Evolutionary conservation across 768 basidiomycete species (phyloP).

Genomic region (Crucibulum laeve): DNA sequence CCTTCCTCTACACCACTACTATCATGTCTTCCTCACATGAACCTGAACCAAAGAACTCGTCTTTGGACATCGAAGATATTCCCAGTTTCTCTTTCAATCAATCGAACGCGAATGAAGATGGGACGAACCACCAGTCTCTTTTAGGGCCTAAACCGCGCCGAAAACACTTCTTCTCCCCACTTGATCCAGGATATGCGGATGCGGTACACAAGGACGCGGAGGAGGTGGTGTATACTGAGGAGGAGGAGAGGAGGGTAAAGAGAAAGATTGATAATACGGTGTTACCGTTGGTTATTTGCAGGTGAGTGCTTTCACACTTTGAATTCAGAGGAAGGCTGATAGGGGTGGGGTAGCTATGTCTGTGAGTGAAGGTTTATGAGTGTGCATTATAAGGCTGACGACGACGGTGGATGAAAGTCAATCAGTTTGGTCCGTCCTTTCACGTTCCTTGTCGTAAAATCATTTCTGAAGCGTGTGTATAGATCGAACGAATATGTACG

Average conservation of each 20-base stretch:
- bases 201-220: constrained; percentile 50
- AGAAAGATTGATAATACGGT: constrained; percentile 50
- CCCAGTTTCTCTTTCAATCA: too few relatives aligned
- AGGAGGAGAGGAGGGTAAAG: constrained; percentile 45
- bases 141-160: constrained; percentile 34
- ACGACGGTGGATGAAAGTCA: constrained; percentile 25
- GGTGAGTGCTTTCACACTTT: constrained; percentile 23
- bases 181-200: constrained; percentile 41
- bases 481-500: constrained; percentile 57
- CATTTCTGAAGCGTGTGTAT: not conserved
- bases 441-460: not conserved
- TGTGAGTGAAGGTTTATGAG: constrained; percentile 29
- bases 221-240: constrained; percentile 40
- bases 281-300: constrained; percentile 44
- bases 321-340: not conserved
- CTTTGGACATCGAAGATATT: too few relatives aligned
- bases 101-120: constrained; percentile 16
- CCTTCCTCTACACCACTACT: too few relatives aligned
- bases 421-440: constrained; percentile 37
- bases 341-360: constrained; percentile 31
- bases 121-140: constrained; percentile 36
- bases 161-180: constrained; percentile 43
- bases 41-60: too few relatives aligned
- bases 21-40: too few relatives aligned
- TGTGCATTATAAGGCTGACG: constrained; percentile 2